Percentiles rank a stretch among this genome's conserved stretches.
Conservation (phyloP, 208 protist species). For the Vickermania spadyakhi region DNA sequence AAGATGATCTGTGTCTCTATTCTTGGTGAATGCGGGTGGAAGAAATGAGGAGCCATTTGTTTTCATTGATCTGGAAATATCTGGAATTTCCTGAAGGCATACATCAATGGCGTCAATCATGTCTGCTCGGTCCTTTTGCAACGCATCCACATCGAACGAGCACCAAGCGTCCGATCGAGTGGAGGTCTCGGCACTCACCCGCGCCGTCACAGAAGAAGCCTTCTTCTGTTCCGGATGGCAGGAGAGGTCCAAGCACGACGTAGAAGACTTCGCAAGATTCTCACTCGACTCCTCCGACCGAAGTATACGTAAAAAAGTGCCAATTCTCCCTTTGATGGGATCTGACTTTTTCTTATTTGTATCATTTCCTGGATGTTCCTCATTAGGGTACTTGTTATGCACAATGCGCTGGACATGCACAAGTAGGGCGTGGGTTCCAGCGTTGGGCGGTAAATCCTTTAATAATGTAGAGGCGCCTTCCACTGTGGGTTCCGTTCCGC, state of each 20-base stretch:
- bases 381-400: slow-evolving; percentile 12
- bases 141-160: background rate
- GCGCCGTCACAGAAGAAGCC: too few relatives aligned
- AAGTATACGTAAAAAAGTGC: background rate
- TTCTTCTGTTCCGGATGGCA: too few relatives aligned
- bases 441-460: slow-evolving; percentile 31
- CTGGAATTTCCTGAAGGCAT: slow-evolving; percentile 62
- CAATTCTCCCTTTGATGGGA: background rate
- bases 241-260: background rate
- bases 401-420: slow-evolving; percentile 40
- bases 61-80: too few relatives aligned
- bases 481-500: background rate
- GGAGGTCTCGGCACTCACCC: too few relatives aligned
- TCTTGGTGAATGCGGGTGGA: too few relatives aligned
- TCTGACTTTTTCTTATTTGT: too few relatives aligned
- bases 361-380: background rate
- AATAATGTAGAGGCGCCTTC: slow-evolving; percentile 5
- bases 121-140: slow-evolving; percentile 46
- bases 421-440: slow-evolving; percentile 45
- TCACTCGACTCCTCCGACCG: background rate
- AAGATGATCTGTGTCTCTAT: too few relatives aligned
- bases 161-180: background rate
- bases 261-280: background rate
- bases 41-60: too few relatives aligned
- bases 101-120: slow-evolving; percentile 74